Percentiles rank a stretch among this genome's conserved stretches.
Evolutionary conservation across 305 asterid genomes (phyloP).

Genomic region (Solanum hybrid): DNA sequence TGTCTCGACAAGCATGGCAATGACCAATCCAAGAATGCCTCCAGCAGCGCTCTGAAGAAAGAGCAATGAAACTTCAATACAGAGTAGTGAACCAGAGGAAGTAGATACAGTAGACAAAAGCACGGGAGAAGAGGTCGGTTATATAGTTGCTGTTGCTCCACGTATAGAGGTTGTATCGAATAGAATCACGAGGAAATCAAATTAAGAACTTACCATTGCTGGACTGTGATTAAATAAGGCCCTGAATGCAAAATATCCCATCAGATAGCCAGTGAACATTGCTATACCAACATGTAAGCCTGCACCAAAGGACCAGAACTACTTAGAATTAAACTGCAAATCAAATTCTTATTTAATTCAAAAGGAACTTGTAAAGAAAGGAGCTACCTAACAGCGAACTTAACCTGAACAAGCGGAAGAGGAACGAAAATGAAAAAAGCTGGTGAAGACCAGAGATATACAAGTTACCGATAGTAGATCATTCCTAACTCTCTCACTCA

Average conservation of each 20-base stretch:
- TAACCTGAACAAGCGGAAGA: neutral
- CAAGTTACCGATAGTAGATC: neutral
- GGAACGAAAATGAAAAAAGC: neutral
- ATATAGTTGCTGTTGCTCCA: neutral
- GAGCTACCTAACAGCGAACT: neutral
- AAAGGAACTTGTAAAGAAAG: neutral
- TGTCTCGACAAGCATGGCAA: slow-evolving; percentile 83
- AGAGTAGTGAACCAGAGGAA: neutral
- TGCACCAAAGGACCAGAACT: slow-evolving; percentile 23
- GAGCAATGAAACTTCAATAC: neutral
- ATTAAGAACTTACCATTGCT: slow-evolving; percentile 49
- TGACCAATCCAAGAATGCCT: slow-evolving; percentile 88
- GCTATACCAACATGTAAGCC: slow-evolving; percentile 76
- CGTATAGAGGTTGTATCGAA: neutral
- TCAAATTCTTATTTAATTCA: neutral
- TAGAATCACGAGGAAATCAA: neutral
- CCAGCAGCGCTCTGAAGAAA: slow-evolving; percentile 79
- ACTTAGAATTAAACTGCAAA: neutral
- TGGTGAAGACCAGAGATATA: neutral
- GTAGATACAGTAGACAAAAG: neutral
- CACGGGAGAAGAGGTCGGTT: neutral
- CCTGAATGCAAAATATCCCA: slow-evolving; percentile 85
- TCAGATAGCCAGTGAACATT: slow-evolving; percentile 83
- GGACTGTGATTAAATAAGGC: slow-evolving; percentile 72
- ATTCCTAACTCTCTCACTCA: neutral